Evolutionary conservation across 78 protist genomes (phyloP).

Genomic region (Anaeramoeba flamelloides): DNA sequence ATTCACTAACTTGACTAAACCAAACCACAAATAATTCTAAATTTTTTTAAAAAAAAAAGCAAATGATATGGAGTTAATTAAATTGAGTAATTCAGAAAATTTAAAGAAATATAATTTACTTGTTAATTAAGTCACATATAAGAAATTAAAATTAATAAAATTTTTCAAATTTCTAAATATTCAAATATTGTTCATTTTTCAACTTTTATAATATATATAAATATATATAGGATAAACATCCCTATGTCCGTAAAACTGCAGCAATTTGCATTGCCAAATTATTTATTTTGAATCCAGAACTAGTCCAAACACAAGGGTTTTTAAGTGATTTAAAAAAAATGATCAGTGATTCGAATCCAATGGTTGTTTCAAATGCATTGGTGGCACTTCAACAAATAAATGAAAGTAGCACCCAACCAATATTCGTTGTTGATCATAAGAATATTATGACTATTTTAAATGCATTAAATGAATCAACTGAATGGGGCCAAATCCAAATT

Average conservation of each 20-base stretch:
- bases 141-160: too few species aligned
- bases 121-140: too few species aligned
- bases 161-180: too few species aligned
- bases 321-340: constrained; percentile 42
- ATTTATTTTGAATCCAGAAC: constrained; percentile 67
- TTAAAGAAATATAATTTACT: too few species aligned
- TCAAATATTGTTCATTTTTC: too few species aligned
- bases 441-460: neutral
- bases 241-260: constrained; percentile 95
- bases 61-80: too few species aligned
- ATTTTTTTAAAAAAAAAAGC: too few species aligned
- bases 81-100: too few species aligned
- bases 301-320: constrained; percentile 80
- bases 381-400: neutral
- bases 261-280: constrained; percentile 93
- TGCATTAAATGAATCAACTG: constrained; percentile 7
- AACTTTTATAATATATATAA: too few species aligned
- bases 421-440: neutral
- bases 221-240: constrained; percentile 70
- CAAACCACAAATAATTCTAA: too few species aligned
- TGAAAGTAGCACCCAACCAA: too few species aligned
- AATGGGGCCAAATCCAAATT: constrained; percentile 90
- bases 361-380: neutral
- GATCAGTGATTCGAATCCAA: neutral
- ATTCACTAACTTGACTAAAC: too few species aligned